Percentiles rank a stretch among this genome's conserved stretches.
These are phyloP conservation scores for Nakazawaea pomicola DNA, from an alignment of 805 yeast genomes.

Conservation along the genomic window DNA sequence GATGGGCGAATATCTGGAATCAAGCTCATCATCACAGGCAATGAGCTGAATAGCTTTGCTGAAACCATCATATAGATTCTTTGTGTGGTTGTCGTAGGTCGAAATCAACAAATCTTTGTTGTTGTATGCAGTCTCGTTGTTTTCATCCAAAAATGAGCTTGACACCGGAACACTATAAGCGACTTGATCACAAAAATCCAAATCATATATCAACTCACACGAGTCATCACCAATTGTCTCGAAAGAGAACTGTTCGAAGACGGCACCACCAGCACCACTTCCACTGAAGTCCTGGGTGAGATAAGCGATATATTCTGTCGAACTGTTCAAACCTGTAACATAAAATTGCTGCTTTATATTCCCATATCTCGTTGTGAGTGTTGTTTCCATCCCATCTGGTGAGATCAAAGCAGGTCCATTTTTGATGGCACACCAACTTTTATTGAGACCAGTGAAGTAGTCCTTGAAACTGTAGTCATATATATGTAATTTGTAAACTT, in stretches of 20 bases:
- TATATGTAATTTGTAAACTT: constrained; percentile 38
- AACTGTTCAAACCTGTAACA: constrained; percentile 52
- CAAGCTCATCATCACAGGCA: constrained; percentile 66
- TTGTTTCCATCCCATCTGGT: constrained; percentile 22
- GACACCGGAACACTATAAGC: constrained; percentile 81
- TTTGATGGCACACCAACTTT: constrained; percentile 69
- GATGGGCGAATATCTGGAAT: constrained; percentile 69
- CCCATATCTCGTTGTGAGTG: constrained; percentile 41
- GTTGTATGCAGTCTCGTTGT: constrained; percentile 19
- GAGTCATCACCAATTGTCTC: constrained; percentile 47
- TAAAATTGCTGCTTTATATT: constrained; percentile 57
- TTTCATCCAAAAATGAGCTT: constrained; percentile 14
- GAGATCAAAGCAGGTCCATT: constrained; percentile 40
- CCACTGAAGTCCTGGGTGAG: constrained; percentile 46
- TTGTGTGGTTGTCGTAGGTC: constrained; percentile 64
- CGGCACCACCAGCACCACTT: constrained; percentile 52
- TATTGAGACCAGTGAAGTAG: constrained; percentile 34
- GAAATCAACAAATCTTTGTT: constrained; percentile 31
- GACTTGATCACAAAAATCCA: constrained; percentile 74
- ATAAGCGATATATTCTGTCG: constrained; percentile 61
- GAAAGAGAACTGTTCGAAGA: constrained; percentile 53
- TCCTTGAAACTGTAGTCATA: constrained; percentile 36
- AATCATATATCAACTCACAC: constrained; percentile 69
- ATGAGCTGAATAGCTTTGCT: constrained; percentile 69
- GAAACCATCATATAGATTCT: constrained; percentile 55